Conservation (phyloP, 345 rosid genomes). For the Abelmoschus esculentus region DNA sequence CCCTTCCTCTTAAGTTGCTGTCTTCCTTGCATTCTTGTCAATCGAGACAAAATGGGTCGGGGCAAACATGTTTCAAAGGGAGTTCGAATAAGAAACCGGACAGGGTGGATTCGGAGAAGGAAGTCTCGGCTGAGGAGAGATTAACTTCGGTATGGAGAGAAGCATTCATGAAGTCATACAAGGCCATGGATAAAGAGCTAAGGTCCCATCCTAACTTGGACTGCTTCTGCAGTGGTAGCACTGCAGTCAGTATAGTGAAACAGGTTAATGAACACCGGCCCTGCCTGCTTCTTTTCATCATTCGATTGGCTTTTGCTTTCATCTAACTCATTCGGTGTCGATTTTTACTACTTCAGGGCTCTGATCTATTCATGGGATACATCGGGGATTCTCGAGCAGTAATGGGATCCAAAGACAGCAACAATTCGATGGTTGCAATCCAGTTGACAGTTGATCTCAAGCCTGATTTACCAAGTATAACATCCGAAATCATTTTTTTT, state of each 20-base stretch:
- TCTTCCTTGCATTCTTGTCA: constrained; percentile 46
- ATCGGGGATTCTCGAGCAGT: constrained; percentile 98
- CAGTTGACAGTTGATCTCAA: constrained; percentile 95
- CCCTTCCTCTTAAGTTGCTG: constrained; percentile 69
- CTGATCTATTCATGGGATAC: constrained; percentile 85
- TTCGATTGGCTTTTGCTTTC: constrained; percentile 4
- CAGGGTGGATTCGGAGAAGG: constrained; percentile 39
- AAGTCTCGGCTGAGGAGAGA: constrained; percentile 42
- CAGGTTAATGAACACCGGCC: constrained; percentile 40
- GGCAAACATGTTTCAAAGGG: constrained; percentile 42
- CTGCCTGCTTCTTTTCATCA: not conserved
- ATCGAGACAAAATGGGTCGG: constrained; percentile 47
- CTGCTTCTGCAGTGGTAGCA: constrained; percentile 99
- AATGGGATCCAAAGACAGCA: constrained; percentile 78
- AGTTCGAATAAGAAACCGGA: constrained; percentile 44
- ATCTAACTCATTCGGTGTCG: constrained; percentile 8
- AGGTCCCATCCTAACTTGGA: constrained; percentile 90
- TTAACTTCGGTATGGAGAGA: constrained; percentile 69
- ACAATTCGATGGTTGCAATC: constrained; percentile 70
- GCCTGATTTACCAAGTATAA: constrained; percentile 97
- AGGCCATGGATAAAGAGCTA: constrained; percentile 94
- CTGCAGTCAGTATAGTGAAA: constrained; percentile 81
- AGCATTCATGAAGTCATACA: constrained; percentile 80
- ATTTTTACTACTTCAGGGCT: constrained; percentile 52
- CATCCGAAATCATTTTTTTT: constrained; percentile 10